These are phyloP conservation scores for Cytidiella melzeri DNA, from an alignment of 768 basidiomycete genomes.

Conservation along the genomic window DNA sequence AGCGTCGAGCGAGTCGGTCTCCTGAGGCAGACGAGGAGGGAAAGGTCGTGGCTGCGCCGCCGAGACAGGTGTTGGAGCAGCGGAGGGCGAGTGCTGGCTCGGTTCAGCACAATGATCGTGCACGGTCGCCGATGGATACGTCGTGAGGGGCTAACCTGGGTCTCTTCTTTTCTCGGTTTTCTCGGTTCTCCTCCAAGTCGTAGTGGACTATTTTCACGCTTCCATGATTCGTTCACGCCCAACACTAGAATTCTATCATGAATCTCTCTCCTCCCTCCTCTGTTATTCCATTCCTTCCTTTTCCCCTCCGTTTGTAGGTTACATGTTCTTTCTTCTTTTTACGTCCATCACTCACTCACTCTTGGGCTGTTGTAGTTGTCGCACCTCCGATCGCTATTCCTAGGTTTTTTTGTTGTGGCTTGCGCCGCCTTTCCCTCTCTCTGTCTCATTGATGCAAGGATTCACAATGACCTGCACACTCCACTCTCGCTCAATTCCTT, in stretches of 20 bases:
- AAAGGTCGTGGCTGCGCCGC: constrained; percentile 2
- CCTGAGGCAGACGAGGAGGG: constrained; percentile 8
- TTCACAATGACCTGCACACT: too few species aligned
- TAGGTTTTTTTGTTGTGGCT: too few species aligned
- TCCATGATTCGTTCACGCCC: too few species aligned
- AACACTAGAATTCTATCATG: too few species aligned
- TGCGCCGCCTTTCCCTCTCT: too few species aligned
- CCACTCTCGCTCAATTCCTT: too few species aligned
- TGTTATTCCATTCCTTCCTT: too few species aligned
- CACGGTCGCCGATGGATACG: constrained; percentile 6
- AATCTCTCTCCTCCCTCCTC: too few species aligned
- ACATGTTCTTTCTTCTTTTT: too few species aligned
- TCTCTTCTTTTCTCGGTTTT: background rate
- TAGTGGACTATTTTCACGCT: background rate
- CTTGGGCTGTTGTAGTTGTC: background rate
- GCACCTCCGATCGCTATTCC: too few species aligned
- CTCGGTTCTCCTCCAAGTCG: background rate
- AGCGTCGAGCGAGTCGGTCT: constrained; percentile 9
- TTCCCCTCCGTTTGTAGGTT: too few species aligned
- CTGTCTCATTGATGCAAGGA: too few species aligned
- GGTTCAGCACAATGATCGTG: background rate
- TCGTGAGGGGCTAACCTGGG: background rate
- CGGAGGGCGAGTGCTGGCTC: constrained; percentile 9
- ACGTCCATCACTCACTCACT: background rate
- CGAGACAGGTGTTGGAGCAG: constrained; percentile 1